Conservation (phyloP, 2,329 filamentous ascomycete species). For the Fusarium sublunatum region DNA sequence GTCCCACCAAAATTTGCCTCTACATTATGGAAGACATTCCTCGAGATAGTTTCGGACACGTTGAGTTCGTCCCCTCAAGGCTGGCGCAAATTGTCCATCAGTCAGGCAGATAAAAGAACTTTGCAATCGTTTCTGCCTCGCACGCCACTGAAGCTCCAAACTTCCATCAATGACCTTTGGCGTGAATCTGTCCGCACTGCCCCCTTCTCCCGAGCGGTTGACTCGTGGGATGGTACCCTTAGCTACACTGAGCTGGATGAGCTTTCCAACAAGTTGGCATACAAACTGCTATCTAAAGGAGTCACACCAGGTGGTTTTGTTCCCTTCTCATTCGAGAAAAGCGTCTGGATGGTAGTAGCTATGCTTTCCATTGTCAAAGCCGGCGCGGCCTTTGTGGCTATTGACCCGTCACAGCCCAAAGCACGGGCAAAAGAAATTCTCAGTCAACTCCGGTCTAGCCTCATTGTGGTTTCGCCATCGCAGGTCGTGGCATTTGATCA, state of each 20-base stretch:
- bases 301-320: not conserved
- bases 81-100: not conserved
- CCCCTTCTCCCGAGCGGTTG: not conserved
- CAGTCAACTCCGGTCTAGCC: not conserved
- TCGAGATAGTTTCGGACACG: not conserved
- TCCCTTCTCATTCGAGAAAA: conserved; percentile 6
- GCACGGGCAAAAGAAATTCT: conserved; percentile 1
- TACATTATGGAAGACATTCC: not conserved
- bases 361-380: conserved; percentile 1
- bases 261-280: not conserved
- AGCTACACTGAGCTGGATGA: conserved; percentile 4
- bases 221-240: conserved; percentile 1
- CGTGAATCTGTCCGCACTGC: conserved; percentile 3
- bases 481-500: not conserved
- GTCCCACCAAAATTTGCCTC: not conserved
- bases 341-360: conserved; percentile 2
- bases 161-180: not conserved
- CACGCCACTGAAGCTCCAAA: not conserved
- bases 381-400: conserved; percentile 1
- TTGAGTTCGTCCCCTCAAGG: not conserved
- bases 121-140: not conserved
- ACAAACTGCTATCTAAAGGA: not conserved
- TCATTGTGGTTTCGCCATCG: not conserved
- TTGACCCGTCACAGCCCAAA: conserved; percentile 1
- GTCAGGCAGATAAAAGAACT: not conserved